Evolutionary conservation across 208 protist species (phyloP).

Genomic region (Trypanosoma brucei): DNA sequence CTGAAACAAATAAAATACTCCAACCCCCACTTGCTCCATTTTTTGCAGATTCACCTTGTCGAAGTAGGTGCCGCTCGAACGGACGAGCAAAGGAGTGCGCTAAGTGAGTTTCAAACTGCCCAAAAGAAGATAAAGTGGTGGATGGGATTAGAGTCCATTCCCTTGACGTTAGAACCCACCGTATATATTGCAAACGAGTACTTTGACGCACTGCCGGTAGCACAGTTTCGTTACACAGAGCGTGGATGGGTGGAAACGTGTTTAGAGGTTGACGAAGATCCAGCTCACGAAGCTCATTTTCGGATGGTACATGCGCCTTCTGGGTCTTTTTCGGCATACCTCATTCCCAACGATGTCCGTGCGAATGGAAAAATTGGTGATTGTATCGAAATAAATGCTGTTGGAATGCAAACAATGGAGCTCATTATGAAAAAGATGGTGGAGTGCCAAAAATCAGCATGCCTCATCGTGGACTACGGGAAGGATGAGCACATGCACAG

Average conservation of each 20-base stretch:
- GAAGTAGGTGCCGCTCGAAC: conserved; percentile 78
- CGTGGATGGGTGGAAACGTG: conserved; percentile 91
- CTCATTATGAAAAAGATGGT: conserved; percentile 84
- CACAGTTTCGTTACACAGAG: conserved; percentile 90
- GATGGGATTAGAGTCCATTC: conserved; percentile 80
- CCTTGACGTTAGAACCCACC: conserved; percentile 76
- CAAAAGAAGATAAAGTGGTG: conserved; percentile 86
- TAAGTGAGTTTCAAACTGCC: conserved; percentile 81
- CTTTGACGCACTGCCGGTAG: conserved; percentile 90
- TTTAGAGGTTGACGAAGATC: conserved; percentile 87
- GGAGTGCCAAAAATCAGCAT: conserved; percentile 74
- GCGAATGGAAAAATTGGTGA: conserved; percentile 61
- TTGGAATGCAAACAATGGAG: conserved; percentile 87
- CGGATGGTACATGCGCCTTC: conserved; percentile 83
- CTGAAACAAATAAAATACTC: conserved; percentile 79
- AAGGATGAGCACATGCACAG: conserved; percentile 90
- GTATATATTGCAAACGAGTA: conserved; percentile 90
- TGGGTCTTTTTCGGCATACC: conserved; percentile 78
- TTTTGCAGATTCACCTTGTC: conserved; percentile 82
- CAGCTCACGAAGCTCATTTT: conserved; percentile 80
- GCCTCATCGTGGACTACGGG: conserved; percentile 90
- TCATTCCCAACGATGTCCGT: conserved; percentile 84
- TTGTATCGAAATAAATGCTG: conserved; percentile 81
- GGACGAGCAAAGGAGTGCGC: conserved; percentile 80
- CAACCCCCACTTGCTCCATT: conserved; percentile 86